These are phyloP conservation scores for Leishmania major DNA, from an alignment of 208 protist species.

Conservation along the genomic window DNA sequence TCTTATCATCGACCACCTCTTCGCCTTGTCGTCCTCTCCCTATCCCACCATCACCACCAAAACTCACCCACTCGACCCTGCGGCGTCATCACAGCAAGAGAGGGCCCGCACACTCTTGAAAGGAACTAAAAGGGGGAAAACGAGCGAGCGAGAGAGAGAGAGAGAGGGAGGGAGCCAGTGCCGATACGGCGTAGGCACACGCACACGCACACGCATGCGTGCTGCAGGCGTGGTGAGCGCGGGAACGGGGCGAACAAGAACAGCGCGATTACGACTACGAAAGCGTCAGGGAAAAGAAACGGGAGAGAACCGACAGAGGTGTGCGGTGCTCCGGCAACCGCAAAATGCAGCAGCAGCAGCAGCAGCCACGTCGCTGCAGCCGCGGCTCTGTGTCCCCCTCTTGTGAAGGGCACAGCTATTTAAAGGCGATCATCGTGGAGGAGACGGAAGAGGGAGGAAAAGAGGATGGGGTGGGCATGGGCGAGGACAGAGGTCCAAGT, in stretches of 20 bases:
- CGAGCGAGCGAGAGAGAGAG: no score
- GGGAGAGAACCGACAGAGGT: not conserved
- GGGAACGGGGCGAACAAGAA: no score
- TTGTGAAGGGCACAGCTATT: not conserved
- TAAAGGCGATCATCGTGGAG: conserved; percentile 5
- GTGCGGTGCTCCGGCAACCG: not conserved
- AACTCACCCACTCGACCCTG: not conserved
- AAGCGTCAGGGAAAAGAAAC: not conserved
- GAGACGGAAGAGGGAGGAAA: not conserved
- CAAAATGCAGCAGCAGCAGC: not conserved
- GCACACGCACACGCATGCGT: not conserved
- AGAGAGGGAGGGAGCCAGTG: not conserved
- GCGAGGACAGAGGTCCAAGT: not conserved
- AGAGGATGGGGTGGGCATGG: not conserved
- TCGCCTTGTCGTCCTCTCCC: not conserved
- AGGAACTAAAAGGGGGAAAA: not conserved
- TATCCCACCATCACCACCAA: not conserved
- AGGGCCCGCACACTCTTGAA: not conserved
- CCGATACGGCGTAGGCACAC: not conserved
- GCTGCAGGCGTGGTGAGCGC: not conserved
- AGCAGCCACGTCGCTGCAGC: not conserved
- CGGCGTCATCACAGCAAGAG: not conserved
- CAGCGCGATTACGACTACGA: no score
- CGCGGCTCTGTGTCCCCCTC: not conserved
- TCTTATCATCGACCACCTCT: not conserved